Percentiles rank a stretch among this genome's conserved stretches.
Conservation (phyloP, 768 basidiomycete species). For the Suillus subalutaceus region DNA sequence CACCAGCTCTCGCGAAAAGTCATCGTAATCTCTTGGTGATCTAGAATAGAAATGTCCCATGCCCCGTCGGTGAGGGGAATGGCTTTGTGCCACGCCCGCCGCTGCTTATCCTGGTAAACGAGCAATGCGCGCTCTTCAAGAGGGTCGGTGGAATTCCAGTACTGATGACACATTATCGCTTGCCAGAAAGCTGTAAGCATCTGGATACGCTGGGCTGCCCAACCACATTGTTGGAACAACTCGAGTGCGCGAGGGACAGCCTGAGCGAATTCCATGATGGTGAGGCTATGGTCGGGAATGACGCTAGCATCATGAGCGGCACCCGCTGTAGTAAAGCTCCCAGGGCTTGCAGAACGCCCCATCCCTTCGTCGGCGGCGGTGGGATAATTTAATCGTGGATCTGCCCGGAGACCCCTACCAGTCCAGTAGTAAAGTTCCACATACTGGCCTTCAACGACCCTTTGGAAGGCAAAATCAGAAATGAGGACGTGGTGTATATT, state of each 20-base stretch:
- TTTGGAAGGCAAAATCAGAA: neutral
- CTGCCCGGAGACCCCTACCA: neutral
- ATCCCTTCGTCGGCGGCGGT: neutral
- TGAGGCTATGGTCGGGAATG: neutral
- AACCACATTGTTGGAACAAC: neutral
- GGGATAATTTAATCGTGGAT: too few relatives aligned
- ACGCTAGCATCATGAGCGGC: neutral
- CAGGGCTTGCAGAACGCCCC: neutral
- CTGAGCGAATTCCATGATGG: neutral
- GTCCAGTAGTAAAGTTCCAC: neutral
- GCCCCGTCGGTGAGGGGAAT: neutral
- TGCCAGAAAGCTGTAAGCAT: neutral
- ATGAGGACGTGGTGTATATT: neutral
- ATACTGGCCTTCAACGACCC: neutral
- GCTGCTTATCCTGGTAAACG: neutral
- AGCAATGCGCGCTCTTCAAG: neutral
- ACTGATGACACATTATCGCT: neutral
- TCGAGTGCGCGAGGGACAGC: neutral
- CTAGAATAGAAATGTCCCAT: neutral
- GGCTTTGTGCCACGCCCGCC: neutral
- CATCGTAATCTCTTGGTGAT: neutral
- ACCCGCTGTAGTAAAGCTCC: neutral
- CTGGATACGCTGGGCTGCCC: neutral
- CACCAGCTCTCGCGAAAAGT: neutral
- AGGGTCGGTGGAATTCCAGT: neutral